These are phyloP conservation scores for Pseudozyma hubeiensis DNA, from an alignment of 1,284 basidiomycete genomes.

Conservation along the genomic window DNA sequence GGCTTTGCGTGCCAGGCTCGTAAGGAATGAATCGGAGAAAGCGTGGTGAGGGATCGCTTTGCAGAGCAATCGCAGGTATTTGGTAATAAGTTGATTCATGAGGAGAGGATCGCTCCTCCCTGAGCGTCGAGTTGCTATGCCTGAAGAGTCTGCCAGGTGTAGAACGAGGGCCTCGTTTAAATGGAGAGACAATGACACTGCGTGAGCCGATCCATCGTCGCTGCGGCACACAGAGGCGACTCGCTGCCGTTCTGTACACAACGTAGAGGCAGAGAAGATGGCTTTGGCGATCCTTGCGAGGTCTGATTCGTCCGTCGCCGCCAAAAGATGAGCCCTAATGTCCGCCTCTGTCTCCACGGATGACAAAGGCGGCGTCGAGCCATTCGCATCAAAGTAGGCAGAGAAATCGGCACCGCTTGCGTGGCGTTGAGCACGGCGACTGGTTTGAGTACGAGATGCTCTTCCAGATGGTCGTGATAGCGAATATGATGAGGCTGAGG, in stretches of 20 bases:
- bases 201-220: neutral
- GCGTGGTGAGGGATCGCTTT: neutral
- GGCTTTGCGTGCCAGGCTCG: neutral
- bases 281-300: slow-evolving; percentile 1
- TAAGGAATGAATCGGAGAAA: slow-evolving; percentile 9
- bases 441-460: neutral
- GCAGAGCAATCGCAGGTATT: neutral
- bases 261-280: slow-evolving; percentile 3
- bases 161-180: slow-evolving; percentile 25
- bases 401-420: slow-evolving; percentile 6
- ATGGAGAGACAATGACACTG: neutral
- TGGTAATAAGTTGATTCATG: slow-evolving; percentile 9
- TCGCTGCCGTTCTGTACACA: slow-evolving; percentile 9
- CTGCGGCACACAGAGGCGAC: neutral
- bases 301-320: neutral
- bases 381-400: slow-evolving; percentile 11
- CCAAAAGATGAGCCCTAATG: neutral
- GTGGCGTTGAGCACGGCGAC: neutral
- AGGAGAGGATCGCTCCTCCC: neutral
- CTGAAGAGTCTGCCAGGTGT: neutral
- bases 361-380: neutral
- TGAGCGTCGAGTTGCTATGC: neutral
- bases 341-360: neutral
- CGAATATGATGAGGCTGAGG: neutral
- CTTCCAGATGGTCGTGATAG: neutral